phyloP scores from a whole-genome alignment of 2,329 filamentous ascomycete species.

The Aspergillus alliaceus region DNA sequence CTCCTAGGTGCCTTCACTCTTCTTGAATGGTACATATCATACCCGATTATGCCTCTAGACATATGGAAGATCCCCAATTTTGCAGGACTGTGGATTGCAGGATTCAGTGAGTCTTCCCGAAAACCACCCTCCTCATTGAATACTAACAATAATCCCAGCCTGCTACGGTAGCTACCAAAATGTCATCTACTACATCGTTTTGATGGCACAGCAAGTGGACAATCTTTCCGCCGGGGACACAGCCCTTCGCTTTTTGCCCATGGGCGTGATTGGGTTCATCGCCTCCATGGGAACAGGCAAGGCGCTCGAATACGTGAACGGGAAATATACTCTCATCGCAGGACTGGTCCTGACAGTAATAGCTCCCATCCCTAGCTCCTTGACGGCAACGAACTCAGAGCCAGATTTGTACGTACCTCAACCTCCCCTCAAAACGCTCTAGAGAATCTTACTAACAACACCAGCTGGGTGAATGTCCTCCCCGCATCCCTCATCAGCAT shows the following conservation, averaged over 20 bases:
- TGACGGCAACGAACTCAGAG: slow-evolving; percentile 21
- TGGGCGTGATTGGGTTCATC: slow-evolving; percentile 42
- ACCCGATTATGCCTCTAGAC: slow-evolving; percentile 49
- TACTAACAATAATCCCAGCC: slow-evolving; percentile 26
- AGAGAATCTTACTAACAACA: slow-evolving; percentile 5
- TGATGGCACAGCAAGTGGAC: slow-evolving; percentile 43
- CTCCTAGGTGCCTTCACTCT: slow-evolving; percentile 41
- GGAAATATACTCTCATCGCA: slow-evolving; percentile 36
- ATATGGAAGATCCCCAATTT: slow-evolving; percentile 50
- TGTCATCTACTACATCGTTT: slow-evolving; percentile 45
- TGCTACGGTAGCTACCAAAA: slow-evolving; percentile 46
- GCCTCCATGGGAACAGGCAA: slow-evolving; percentile 37
- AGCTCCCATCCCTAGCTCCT: slow-evolving; percentile 37
- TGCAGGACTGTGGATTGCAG: slow-evolving; percentile 47
- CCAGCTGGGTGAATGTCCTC: slow-evolving; percentile 42
- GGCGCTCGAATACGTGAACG: slow-evolving; percentile 40
- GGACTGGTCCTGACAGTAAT: slow-evolving; percentile 38
- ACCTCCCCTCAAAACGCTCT: background rate
- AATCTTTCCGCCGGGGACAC: slow-evolving; percentile 40
- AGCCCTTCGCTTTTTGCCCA: slow-evolving; percentile 43
- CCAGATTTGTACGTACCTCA: slow-evolving; percentile 23
- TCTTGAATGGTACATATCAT: slow-evolving; percentile 45
- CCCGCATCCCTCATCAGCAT: slow-evolving; percentile 43
- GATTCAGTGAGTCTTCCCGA: slow-evolving; percentile 34
- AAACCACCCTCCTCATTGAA: rapidly evolving